These are phyloP conservation scores for Tulasnella calospora DNA, from an alignment of 768 basidiomycete genomes.

Conservation along the genomic window DNA sequence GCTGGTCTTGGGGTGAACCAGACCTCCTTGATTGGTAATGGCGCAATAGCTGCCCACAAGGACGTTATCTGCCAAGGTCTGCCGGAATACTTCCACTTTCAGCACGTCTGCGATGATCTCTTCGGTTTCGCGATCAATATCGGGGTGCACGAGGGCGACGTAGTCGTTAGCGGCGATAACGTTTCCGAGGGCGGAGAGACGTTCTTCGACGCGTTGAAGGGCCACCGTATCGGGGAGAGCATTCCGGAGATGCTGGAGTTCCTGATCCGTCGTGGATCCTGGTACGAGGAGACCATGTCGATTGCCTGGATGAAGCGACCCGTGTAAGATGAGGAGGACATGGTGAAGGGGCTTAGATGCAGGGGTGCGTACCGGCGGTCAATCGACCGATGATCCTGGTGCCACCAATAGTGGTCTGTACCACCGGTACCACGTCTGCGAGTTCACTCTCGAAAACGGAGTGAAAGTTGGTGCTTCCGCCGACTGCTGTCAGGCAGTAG, in stretches of 20 bases:
- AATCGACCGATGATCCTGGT: constrained; percentile 90
- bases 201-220: constrained; percentile 94
- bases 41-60: constrained; percentile 95
- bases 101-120: constrained; percentile 99
- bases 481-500: constrained; percentile 91
- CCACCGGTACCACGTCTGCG: constrained; percentile 88
- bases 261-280: constrained; percentile 92
- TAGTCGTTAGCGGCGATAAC: constrained; percentile 99
- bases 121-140: constrained; percentile 96
- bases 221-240: constrained; percentile 88
- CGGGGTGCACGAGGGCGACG: constrained; percentile 97
- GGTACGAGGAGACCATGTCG: constrained; percentile 96
- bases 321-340: background rate
- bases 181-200: constrained; percentile 93
- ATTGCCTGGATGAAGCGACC: constrained; percentile 57
- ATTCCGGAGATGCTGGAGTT: constrained; percentile 95
- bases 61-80: constrained; percentile 94
- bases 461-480: constrained; percentile 96
- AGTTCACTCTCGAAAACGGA: constrained; percentile 95
- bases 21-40: constrained; percentile 92
- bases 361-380: constrained; percentile 63
- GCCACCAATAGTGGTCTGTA: constrained; percentile 91
- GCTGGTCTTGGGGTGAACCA: constrained; percentile 97
- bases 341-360: background rate
- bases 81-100: constrained; percentile 98